These are phyloP conservation scores for Pisolithus sp. DNA, from an alignment of 768 basidiomycete species.

Conservation along the genomic window DNA sequence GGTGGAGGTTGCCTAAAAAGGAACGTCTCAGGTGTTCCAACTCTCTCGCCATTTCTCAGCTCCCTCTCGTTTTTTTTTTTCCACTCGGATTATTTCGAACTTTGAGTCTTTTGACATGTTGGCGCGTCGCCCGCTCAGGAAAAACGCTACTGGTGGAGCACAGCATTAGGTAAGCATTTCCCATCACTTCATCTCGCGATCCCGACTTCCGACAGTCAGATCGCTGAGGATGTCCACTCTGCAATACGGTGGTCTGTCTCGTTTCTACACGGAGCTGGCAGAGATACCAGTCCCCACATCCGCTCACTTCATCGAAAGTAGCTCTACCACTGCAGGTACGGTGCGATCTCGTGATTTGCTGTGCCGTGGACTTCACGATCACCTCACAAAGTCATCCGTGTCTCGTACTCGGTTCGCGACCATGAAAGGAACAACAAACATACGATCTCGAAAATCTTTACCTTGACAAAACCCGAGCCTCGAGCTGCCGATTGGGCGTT, in stretches of 20 bases:
- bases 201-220: background rate
- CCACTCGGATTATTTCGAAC: slow-evolving; percentile 14
- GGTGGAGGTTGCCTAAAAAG: slow-evolving; percentile 32
- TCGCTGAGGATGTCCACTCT: slow-evolving; percentile 12
- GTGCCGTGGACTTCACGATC: background rate
- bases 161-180: background rate
- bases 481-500: slow-evolving; percentile 5
- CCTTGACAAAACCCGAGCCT: slow-evolving; percentile 16
- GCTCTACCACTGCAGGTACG: slow-evolving; percentile 11
- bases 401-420: slow-evolving; percentile 44
- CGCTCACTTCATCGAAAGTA: slow-evolving; percentile 26
- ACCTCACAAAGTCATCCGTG: slow-evolving; percentile 32
- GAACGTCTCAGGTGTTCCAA: slow-evolving; percentile 26
- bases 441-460: slow-evolving; percentile 35
- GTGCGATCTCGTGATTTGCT: background rate
- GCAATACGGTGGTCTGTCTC: slow-evolving; percentile 13
- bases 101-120: slow-evolving; percentile 18
- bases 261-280: slow-evolving; percentile 32
- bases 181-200: background rate
- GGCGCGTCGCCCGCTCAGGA: too few relatives aligned
- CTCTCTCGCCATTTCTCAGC: slow-evolving; percentile 17
- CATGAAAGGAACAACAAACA: slow-evolving; percentile 45
- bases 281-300: slow-evolving; percentile 35
- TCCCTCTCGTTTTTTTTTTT: slow-evolving; percentile 11
- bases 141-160: background rate